Evolutionary conservation across 1,139 yeast genomes (phyloP), one percentile per base, ranked within the genome.

Genomic region (Taphrina flavorubra): DNA sequence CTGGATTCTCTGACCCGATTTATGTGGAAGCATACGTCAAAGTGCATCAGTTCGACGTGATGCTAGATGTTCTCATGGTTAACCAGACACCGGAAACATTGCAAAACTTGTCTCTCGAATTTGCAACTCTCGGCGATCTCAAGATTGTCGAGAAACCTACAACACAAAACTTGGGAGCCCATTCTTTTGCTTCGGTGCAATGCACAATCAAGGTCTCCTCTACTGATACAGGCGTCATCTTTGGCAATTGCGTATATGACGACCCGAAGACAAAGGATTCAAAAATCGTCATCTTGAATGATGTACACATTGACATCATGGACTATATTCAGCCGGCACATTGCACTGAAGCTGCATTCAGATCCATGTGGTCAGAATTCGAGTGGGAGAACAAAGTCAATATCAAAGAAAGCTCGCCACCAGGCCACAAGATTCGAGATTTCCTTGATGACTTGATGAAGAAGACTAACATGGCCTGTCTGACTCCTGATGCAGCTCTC

Each of bases 331-430:
- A 90, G 78, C 98, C 99, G 34, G 96, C 97, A 14, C 84, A 86
- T 37, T 91, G 97, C 78, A 82, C 92, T 18, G 99, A 94, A 79
- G 86, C 87, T 65, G 89, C 86, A 74, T 95, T 95, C 90, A 90
- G 99, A 76, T 86, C 87, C 75, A 92, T 92, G 98, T 95, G 99
- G 99, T 90, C 92, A 78, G 98, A 92, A 78, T 95, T 95, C 78
- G 99, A 95, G 81, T 95, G 99, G 99, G 99, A 95, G 80, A 95
- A 95, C 81, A 95, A 95, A 82, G 94, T 95, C 76, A 90, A 94
- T 72, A 90, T 95, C 77, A 88, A 89, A 75, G 87, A 96, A 1
- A 83, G 82, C 69, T 37, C 42, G 13, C 76, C 77, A 18, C 47
- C 62, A 25, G 39, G 56, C 34, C 47, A 25, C 42, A 80, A 85